Evolutionary conservation across 805 yeast genomes (phyloP), one percentile per base, ranked within the genome.

Genomic region (Schwanniomyces pseudopolymorphus): DNA sequence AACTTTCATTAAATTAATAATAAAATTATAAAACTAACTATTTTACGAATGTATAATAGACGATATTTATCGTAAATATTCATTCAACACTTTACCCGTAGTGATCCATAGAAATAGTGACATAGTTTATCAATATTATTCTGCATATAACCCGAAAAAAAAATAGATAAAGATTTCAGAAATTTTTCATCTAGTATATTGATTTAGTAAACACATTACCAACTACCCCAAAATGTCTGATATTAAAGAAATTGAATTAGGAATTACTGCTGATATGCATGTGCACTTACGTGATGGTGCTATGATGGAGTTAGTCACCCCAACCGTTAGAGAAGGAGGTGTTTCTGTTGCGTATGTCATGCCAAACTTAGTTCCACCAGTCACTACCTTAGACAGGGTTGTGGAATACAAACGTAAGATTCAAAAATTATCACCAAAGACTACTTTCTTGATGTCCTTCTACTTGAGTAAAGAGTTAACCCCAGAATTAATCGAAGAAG

Each of bases 311-410:
- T 78, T 89, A 31, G 88, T 91, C 35, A 79, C 97, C 0, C 99
- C 99, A 6, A 86, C 96, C 0, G 87, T 94, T 14, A 80, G 83
- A 57, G 81, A 84, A 50, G 99, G 99, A 40, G 99, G 99, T 52
- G 75, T 87, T 11, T 85, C 96, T 4, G 83, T 90, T 40, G 96
- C 95, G 1, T 94, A 89, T 61, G 81, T 94, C 50, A 94, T 94
- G 99, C 99, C 99, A 28, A 94, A 94, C 66, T 71, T 94, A 52
- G 88, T 83, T 21, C 99, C 99, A 5, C 99, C 99, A 25, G 65
- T 94, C 46, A 87, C 92, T 1, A 83, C 89, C 5, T 73, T 89
- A 37, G 85, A 83, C 10, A 75, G 80, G 52, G 98, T 85, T 14
- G 65, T 79, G 11, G 80, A 79, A 42, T 94, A 94, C 72, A 85